Base-by-base conservation (phyloP, 352 stramenopile genomes). In the Phytophthora sp. region DNA sequence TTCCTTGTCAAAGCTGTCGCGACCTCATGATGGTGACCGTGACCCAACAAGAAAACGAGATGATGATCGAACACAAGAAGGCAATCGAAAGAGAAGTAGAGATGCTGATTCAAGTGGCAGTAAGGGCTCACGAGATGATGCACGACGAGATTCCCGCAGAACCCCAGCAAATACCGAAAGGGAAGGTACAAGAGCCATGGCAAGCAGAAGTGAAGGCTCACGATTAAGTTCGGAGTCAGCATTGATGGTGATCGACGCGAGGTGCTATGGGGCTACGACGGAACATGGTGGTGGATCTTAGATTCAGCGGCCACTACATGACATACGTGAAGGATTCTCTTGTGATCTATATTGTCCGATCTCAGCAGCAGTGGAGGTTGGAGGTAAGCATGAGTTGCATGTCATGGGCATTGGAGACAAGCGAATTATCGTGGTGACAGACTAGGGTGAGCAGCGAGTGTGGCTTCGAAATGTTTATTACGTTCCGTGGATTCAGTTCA, bases 111-210 rank as follows among this genome's bases (percentile, higher is more conserved):
- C n/a, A n/a, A n/a, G n/a, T n/a, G n/a, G n/a, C n/a, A n/a, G n/a
- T n/a, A n/a, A n/a, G n/a, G n/a, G n/a, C n/a, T n/a, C n/a, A n/a
- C n/a, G n/a, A n/a, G n/a, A n/a, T n/a, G n/a, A n/a, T n/a, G n/a
- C 42, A 18, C 20, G 42, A 20, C 20, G 23, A 31, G 42, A 31
- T 31, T 50, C 18, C 31, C 42, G 31, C n/a, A n/a, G n/a, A n/a
- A n/a, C n/a, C n/a, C n/a, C n/a, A n/a, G n/a, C n/a, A n/a, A n/a
- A n/a, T n/a, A n/a, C n/a, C n/a, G n/a, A n/a, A n/a, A n/a, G n/a
- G n/a, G n/a, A 50, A 66, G 70, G 35, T 70, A 36, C 27, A 15
- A 38, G 26, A 55, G 18, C 46, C 29, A 55, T 55, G 45, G 15
- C 39, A 21, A 42, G 29, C 41, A 18, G 27, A 42, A 29, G 42